Evolutionary conservation across 2,329 filamentous ascomycete species (phyloP).

Genomic region (Diplodia seriata): DNA sequence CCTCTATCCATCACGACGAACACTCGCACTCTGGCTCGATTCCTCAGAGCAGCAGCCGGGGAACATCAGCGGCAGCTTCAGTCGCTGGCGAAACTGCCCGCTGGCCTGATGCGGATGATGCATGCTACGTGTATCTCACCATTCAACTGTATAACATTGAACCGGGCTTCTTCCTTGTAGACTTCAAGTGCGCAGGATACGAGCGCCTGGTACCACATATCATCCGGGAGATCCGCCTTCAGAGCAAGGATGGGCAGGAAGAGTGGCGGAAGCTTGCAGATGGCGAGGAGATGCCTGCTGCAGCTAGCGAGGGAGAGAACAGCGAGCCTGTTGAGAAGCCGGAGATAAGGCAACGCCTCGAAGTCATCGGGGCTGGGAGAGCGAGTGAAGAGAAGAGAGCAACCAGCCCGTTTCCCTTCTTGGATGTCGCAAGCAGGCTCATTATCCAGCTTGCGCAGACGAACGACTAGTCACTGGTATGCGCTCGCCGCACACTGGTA

Average conservation of each 20-base stretch:
- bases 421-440: conserved; percentile 89
- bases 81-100: conserved; percentile 45
- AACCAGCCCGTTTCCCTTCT: conserved; percentile 91
- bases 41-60: conserved; percentile 45
- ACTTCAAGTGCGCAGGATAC: conserved; percentile 98
- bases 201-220: conserved; percentile 74
- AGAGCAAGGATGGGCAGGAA: conserved; percentile 34
- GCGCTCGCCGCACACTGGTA: background rate
- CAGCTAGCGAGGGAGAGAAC: conserved; percentile 38
- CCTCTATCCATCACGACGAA: conserved; percentile 22
- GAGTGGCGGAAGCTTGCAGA: conserved; percentile 42
- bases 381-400: conserved; percentile 87
- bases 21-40: conserved; percentile 18
- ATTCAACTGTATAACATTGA: conserved; percentile 97
- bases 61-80: conserved; percentile 40
- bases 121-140: conserved; percentile 91
- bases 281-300: conserved; percentile 43
- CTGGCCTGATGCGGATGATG: conserved; percentile 61
- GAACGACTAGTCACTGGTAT: conserved; percentile 23
- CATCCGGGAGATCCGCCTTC: conserved; percentile 47
- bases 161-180: conserved; percentile 84
- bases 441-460: conserved; percentile 86
- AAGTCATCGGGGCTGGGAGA: conserved; percentile 56
- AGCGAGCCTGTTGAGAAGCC: conserved; percentile 41
- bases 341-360: conserved; percentile 48